Conservation (phyloP, 345 rosid genomes). For the Boechera stricta region DNA sequence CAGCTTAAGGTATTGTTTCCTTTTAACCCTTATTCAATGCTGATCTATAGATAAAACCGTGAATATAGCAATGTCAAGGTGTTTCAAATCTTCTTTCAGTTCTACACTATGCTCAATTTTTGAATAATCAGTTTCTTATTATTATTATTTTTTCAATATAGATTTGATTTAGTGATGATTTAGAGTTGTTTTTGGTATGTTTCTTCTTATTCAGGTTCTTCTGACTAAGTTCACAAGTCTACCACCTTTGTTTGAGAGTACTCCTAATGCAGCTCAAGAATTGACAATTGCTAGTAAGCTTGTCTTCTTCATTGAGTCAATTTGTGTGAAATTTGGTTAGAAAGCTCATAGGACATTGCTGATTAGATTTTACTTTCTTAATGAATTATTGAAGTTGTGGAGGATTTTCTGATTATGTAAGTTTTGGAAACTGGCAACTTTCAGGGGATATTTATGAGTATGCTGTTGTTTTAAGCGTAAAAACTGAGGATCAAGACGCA, state of each 20-base stretch:
- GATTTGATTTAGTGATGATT: not conserved
- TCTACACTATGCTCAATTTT: not conserved
- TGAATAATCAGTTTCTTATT: not conserved
- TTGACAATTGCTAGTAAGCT: slow-evolving; percentile 74
- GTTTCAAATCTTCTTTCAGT: not conserved
- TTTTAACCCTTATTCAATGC: not conserved
- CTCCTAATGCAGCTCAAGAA: slow-evolving; percentile 63
- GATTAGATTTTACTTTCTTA: not conserved
- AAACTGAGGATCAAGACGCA: slow-evolving; percentile 84
- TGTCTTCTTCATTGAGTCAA: not conserved
- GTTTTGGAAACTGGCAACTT: not conserved
- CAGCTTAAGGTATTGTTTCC: slow-evolving; percentile 71
- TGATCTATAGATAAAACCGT: not conserved
- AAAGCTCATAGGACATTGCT: not conserved
- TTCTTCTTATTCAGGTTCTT: slow-evolving; percentile 56
- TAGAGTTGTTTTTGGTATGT: not conserved
- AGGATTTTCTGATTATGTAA: too few species aligned
- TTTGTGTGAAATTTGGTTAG: not conserved
- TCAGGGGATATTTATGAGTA: slow-evolving; percentile 87
- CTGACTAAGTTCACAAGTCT: slow-evolving; percentile 72
- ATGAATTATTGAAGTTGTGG: not conserved
- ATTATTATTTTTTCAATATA: not conserved
- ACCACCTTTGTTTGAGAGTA: slow-evolving; percentile 78
- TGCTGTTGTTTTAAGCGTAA: slow-evolving; percentile 82
- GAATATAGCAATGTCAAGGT: not conserved